phyloP scores from a whole-genome alignment of 176 grass and related monocot genomes.

The Triticum monococcum region DNA sequence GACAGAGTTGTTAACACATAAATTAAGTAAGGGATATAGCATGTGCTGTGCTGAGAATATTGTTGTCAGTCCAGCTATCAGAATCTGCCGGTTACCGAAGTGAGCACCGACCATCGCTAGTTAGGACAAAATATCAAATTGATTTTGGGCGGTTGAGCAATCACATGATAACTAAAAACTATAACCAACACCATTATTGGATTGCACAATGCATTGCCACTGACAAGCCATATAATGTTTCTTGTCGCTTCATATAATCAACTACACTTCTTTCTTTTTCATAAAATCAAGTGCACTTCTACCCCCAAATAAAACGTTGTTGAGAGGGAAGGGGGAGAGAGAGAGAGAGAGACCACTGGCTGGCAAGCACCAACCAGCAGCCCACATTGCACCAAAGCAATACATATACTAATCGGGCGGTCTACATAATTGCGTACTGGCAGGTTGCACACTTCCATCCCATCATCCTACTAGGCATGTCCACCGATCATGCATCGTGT shows the following conservation, averaged over 20 bases:
- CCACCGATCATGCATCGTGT: background rate
- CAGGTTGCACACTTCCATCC: constrained; percentile 3
- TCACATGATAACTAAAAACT: background rate
- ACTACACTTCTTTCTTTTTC: background rate
- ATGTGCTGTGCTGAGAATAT: background rate
- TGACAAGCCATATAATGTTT: background rate
- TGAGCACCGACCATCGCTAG: constrained; percentile 17
- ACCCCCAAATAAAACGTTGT: background rate
- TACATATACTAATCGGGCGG: background rate
- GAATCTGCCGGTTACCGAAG: background rate
- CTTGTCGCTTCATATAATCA: background rate
- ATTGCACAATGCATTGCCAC: background rate
- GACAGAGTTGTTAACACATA: no score
- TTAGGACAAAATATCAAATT: background rate
- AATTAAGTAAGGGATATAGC: background rate
- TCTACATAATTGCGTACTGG: constrained; percentile 20
- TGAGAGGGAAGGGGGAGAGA: background rate
- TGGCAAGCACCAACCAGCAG: background rate
- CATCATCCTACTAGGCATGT: constrained; percentile 2
- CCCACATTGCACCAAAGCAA: background rate
- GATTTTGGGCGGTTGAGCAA: background rate
- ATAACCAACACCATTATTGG: background rate
- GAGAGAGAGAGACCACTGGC: background rate
- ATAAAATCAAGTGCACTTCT: background rate
- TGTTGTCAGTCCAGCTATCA: background rate